Conservation (phyloP, 1,284 basidiomycete species). For the Polyporus tsugae region DNA sequence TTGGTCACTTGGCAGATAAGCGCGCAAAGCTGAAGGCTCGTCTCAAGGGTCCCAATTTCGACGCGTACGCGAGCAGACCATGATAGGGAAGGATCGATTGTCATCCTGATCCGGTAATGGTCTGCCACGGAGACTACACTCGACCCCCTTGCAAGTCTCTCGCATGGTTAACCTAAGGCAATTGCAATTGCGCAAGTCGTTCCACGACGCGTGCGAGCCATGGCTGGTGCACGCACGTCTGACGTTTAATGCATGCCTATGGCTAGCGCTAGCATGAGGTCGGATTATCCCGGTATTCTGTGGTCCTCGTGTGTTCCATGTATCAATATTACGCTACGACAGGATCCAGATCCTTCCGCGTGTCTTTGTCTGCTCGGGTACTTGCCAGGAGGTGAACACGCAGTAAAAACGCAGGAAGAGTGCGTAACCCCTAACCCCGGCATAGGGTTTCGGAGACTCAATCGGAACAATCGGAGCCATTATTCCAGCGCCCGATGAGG, state of each 20-base stretch:
- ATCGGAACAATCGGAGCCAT: not conserved
- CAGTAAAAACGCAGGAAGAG: not conserved
- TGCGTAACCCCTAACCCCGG: conserved; percentile 16
- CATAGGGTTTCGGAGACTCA: conserved; percentile 13
- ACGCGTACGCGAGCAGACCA: no score
- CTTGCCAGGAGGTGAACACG: not conserved
- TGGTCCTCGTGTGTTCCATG: not conserved
- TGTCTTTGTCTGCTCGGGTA: not conserved
- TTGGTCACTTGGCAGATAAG: no score
- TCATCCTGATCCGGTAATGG: no score
- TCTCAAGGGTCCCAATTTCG: no score
- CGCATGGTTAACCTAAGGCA: no score
- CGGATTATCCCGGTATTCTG: not conserved
- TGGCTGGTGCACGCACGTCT: not conserved
- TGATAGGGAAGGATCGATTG: no score
- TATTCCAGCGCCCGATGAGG: not conserved
- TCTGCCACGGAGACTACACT: no score
- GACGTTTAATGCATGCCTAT: not conserved
- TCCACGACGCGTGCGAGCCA: no score
- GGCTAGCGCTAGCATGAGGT: not conserved
- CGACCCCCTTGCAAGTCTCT: no score
- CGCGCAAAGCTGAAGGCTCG: no score
- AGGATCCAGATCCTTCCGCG: not conserved
- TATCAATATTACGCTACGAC: not conserved
- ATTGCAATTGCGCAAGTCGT: no score